Percentiles rank a stretch among this genome's conserved stretches.
phyloP scores from a whole-genome alignment of 441 rosid species.

The Biscutella laevigata region DNA sequence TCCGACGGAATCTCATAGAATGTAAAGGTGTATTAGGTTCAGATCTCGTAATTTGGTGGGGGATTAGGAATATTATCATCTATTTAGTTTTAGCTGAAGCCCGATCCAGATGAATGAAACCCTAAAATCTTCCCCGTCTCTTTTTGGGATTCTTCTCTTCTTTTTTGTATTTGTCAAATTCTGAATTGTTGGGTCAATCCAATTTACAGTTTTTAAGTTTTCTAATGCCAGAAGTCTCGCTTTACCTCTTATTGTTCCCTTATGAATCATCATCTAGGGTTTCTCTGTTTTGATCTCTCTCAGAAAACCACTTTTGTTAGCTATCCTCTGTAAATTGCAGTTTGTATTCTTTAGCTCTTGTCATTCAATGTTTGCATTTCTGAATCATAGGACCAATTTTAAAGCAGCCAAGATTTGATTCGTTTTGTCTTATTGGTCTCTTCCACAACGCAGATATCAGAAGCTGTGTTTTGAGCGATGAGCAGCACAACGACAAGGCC shows the following conservation, averaged over 20 bases:
- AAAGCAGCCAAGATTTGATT: background rate
- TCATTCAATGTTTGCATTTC: background rate
- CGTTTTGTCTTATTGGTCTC: conserved; percentile 5
- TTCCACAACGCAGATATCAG: conserved; percentile 1
- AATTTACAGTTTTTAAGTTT: no score
- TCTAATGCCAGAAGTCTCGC: no score
- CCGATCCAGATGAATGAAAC: conserved; percentile 1
- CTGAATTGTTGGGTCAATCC: no score
- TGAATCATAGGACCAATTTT: background rate
- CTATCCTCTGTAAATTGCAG: background rate
- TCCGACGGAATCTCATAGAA: background rate
- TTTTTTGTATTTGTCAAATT: no score
- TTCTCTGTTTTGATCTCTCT: background rate
- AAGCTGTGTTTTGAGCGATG: conserved; percentile 17
- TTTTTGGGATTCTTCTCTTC: no score
- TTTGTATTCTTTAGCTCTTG: conserved; percentile 1
- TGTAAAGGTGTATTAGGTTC: background rate
- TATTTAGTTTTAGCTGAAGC: no score
- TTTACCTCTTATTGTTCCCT: no score
- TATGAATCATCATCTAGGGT: no score
- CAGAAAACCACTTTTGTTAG: background rate
- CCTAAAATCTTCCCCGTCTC: no score
- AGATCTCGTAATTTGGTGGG: background rate
- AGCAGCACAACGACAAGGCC: conserved; percentile 31
- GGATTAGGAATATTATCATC: background rate